These are phyloP conservation scores for Triglochin maritima DNA, from an alignment of 106 monocot species.

Conservation along the genomic window DNA sequence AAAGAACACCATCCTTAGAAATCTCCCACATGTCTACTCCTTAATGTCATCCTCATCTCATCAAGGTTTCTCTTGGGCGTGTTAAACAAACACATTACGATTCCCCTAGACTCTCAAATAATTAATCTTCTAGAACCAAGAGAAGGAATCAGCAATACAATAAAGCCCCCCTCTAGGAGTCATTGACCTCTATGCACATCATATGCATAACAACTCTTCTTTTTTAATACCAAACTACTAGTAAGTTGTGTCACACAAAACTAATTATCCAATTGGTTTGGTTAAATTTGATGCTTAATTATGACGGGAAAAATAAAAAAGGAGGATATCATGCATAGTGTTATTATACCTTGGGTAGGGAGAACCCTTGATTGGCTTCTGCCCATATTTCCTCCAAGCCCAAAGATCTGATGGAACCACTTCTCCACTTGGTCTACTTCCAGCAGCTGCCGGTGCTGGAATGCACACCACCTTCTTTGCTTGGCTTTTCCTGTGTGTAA, in stretches of 20 bases:
- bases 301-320: too few relatives aligned
- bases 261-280: too few relatives aligned
- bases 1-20: neutral
- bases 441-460: conserved; percentile 69
- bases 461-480: conserved; percentile 92
- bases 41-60: neutral
- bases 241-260: too few relatives aligned
- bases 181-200: too few relatives aligned
- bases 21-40: neutral
- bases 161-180: too few relatives aligned
- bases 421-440: conserved; percentile 63
- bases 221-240: too few relatives aligned
- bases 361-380: conserved; percentile 94
- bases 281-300: too few relatives aligned
- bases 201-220: too few relatives aligned
- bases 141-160: too few relatives aligned
- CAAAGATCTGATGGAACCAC: conserved; percentile 93
- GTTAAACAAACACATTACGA: neutral
- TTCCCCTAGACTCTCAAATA: too few relatives aligned
- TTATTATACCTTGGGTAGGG: conserved; percentile 73
- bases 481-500: conserved; percentile 65
- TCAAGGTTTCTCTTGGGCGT: neutral
- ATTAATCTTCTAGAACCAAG: too few relatives aligned
- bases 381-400: conserved; percentile 98
- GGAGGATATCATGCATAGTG: too few relatives aligned